phyloP scores from a whole-genome alignment of 345 rosid genomes.

The Pseudoturritis turrita region DNA sequence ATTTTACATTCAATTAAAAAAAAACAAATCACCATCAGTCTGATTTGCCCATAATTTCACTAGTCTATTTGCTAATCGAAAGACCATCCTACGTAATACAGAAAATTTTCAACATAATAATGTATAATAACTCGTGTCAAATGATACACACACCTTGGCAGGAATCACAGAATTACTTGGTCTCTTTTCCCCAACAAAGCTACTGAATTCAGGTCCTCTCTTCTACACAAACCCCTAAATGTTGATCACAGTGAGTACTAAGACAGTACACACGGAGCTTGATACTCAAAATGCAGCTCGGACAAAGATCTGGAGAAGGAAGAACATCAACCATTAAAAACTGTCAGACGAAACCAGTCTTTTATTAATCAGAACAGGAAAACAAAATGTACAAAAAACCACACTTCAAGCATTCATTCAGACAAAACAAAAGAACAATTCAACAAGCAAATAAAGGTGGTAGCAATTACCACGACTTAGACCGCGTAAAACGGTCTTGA shows the following conservation, averaged over 20 bases:
- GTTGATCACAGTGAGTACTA: background rate
- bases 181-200: background rate
- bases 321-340: background rate
- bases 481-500: background rate
- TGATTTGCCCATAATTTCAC: too few species aligned
- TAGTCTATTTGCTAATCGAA: too few species aligned
- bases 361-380: background rate
- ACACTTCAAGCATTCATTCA: background rate
- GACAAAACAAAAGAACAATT: background rate
- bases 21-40: too few species aligned
- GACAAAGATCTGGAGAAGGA: background rate
- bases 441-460: background rate
- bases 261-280: background rate
- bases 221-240: background rate
- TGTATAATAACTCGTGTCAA: background rate
- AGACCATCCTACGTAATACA: too few species aligned
- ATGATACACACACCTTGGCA: background rate
- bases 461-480: conserved; percentile 5
- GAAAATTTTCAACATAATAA: background rate
- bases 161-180: background rate
- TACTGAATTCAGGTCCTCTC: background rate
- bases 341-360: background rate
- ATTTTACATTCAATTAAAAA: too few species aligned
- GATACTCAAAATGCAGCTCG: background rate
- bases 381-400: background rate